Evolutionary conservation across 805 yeast genomes (phyloP).

Genomic region (Starmera dryadoides): DNA sequence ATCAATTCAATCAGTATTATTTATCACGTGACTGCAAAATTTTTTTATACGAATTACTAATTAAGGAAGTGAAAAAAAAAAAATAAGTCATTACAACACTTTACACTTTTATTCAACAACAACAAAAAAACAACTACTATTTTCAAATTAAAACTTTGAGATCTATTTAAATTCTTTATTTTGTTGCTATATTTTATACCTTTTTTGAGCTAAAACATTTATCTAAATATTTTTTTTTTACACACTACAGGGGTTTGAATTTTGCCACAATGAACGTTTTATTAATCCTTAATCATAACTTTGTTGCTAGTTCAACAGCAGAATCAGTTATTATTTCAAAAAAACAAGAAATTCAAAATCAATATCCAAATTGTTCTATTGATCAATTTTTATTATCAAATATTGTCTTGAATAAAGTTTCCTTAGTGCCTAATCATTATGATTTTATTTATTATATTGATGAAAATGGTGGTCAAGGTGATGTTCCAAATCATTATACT

Average conservation of each 20-base stretch:
- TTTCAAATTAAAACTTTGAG: too few species aligned
- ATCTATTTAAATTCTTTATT: too few species aligned
- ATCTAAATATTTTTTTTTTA: too few species aligned
- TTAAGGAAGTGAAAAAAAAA: too few species aligned
- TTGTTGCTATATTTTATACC: too few species aligned
- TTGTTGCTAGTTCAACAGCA: conserved; percentile 18
- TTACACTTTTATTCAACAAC: too few species aligned
- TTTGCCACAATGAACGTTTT: conserved; percentile 11
- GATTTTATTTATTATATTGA: conserved; percentile 20
- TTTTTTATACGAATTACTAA: too few species aligned
- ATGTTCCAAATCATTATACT: conserved; percentile 17
- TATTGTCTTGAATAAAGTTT: conserved; percentile 16
- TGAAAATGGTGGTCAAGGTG: conserved; percentile 11
- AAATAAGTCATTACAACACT: too few species aligned
- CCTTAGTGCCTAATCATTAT: conserved; percentile 12
- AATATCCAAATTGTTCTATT: conserved; percentile 8
- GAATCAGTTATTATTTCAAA: conserved; percentile 10
- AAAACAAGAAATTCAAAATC: conserved; percentile 8
- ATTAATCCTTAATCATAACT: conserved; percentile 16
- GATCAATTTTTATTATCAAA: conserved; percentile 21
- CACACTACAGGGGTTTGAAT: conserved; percentile 10
- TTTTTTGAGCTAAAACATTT: too few species aligned
- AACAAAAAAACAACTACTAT: too few species aligned
- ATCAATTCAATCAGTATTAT: too few species aligned
- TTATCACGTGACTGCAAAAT: too few species aligned